phyloP scores from a whole-genome alignment of 1,284 basidiomycete species.

The Marasmius oreades region DNA sequence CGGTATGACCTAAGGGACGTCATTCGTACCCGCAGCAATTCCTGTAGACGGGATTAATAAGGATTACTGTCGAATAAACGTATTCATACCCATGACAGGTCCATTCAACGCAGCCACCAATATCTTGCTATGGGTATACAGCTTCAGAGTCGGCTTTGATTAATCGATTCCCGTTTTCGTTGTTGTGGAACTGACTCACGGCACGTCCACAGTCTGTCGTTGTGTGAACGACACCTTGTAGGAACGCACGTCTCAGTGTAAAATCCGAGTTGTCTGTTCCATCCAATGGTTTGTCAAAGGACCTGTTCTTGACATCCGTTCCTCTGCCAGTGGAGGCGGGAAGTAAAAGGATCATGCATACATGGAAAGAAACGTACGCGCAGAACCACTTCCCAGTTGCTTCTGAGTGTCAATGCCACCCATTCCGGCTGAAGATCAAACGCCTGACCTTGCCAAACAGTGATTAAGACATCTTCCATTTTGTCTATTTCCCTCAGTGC shows the following conservation, averaged over 20 bases:
- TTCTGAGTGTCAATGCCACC: conserved; percentile 20
- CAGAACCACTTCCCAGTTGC: conserved; percentile 71
- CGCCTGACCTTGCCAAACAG: conserved; percentile 60
- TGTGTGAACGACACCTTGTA: conserved; percentile 39
- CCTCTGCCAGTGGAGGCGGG: conserved; percentile 33
- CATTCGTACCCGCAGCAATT: conserved; percentile 55
- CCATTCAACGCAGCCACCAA: conserved; percentile 67
- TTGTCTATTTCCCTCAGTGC: conserved; percentile 54
- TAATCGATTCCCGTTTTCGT: neutral
- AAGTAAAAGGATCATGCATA: neutral
- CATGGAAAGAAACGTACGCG: conserved; percentile 44
- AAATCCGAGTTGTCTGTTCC: conserved; percentile 17
- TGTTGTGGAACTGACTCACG: conserved; percentile 34
- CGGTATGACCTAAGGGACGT: neutral
- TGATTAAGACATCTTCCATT: conserved; percentile 59
- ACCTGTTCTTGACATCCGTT: conserved; percentile 45
- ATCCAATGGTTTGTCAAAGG: conserved; percentile 11
- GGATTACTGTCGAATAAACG: neutral
- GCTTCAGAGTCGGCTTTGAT: conserved; percentile 30
- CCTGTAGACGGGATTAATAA: conserved; percentile 34
- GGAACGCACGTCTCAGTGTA: conserved; percentile 39
- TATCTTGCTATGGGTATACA: conserved; percentile 64
- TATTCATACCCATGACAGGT: conserved; percentile 59
- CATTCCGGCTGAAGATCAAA: neutral
- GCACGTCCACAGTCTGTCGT: conserved; percentile 62